A percentile compares a stretch with the other conserved stretches of the same genome.
These are phyloP conservation scores for Mucor racemosus DNA, from an alignment of 371 early-diverging fungal species.

Conservation along the genomic window DNA sequence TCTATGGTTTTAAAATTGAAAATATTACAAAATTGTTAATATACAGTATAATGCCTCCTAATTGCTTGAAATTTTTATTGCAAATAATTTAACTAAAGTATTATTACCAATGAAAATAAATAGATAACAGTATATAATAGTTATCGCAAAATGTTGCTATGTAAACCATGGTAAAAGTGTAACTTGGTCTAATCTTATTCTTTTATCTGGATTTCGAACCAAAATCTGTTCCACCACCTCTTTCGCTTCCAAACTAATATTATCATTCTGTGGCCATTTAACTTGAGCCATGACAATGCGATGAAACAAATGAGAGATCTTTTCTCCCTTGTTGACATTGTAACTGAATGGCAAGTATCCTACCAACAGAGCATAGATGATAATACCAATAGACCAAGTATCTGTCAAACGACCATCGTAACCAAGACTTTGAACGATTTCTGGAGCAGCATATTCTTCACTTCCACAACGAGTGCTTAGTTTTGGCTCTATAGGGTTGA, in stretches of 20 bases:
- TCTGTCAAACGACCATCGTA: conserved; percentile 73
- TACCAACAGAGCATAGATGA: conserved; percentile 67
- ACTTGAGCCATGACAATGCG: conserved; percentile 35
- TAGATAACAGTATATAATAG: too few relatives aligned
- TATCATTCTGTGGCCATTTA: conserved; percentile 33
- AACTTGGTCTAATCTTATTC: conserved; percentile 21
- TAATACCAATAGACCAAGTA: conserved; percentile 76
- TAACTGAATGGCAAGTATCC: conserved; percentile 55
- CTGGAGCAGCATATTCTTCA: conserved; percentile 86
- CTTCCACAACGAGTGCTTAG: conserved; percentile 70
- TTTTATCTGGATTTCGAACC: conserved; percentile 35
- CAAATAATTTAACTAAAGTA: too few relatives aligned
- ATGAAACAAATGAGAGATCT: conserved; percentile 33
- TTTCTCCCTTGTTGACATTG: conserved; percentile 25
- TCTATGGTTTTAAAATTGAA: too few relatives aligned
- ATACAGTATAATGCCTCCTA: too few relatives aligned
- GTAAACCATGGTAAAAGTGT: conserved; percentile 32
- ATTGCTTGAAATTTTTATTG: too few relatives aligned
- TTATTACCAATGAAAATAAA: too few relatives aligned
- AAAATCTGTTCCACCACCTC: conserved; percentile 37
- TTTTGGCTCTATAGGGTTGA: conserved; percentile 49
- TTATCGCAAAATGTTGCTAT: too few relatives aligned
- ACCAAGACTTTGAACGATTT: conserved; percentile 69
- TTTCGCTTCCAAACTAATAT: conserved; percentile 28
- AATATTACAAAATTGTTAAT: too few relatives aligned